phyloP scores from a whole-genome alignment of 1,284 basidiomycete genomes.

The Trichosporon sp. region DNA sequence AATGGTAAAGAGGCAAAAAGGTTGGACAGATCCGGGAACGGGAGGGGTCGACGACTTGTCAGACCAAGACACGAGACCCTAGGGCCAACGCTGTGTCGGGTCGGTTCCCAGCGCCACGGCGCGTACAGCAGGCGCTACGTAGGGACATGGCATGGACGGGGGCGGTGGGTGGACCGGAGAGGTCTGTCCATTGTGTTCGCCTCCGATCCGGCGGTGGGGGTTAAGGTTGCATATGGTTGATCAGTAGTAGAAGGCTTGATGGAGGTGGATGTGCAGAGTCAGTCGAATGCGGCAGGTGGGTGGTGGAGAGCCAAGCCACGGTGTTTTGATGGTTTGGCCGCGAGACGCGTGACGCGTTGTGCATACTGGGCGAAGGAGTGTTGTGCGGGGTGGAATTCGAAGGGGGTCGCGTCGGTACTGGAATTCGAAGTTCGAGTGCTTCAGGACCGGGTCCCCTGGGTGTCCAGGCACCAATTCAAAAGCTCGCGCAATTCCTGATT shows the following conservation, averaged over 20 bases:
- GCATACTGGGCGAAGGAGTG: neutral
- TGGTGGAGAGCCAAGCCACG: neutral
- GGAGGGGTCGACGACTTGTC: constrained; percentile 9
- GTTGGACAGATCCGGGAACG: constrained; percentile 8
- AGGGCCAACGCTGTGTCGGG: neutral
- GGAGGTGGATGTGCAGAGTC: neutral
- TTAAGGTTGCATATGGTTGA: neutral
- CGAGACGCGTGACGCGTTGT: neutral
- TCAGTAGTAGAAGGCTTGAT: neutral
- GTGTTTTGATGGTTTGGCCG: neutral
- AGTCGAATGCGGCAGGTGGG: neutral
- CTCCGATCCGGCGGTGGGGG: neutral
- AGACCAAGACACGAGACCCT: neutral
- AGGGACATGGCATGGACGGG: neutral
- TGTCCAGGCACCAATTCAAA: constrained; percentile 12
- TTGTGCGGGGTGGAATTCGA: neutral
- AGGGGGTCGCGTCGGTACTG: neutral
- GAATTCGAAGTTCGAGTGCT: neutral
- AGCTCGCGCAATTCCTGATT: neutral
- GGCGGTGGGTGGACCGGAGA: neutral
- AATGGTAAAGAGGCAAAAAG: neutral
- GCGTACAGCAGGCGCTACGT: neutral
- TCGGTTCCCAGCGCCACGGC: neutral
- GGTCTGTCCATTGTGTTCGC: neutral
- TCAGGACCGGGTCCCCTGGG: neutral